Base-by-base conservation (phyloP, 2,329 filamentous ascomycete genomes). In the Paramyrothecium roridum region DNA sequence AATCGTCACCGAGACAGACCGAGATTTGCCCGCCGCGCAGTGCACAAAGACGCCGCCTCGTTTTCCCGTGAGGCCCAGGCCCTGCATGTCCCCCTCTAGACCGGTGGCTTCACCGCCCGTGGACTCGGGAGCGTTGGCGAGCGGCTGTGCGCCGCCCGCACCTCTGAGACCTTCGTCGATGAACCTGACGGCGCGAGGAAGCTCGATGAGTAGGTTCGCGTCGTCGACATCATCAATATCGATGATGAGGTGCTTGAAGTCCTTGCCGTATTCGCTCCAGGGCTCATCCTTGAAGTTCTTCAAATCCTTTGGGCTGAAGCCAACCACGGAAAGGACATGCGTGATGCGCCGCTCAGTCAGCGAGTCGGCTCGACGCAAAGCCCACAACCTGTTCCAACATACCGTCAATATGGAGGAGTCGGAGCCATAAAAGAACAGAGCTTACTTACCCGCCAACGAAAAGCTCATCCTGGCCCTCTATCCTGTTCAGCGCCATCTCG, bases 21-120 rank as follows among this genome's bases (percentile, higher is more conserved):
- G 90, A 34, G 93, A 97, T 75, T 96, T 96, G 53, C 95, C 95
- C 86, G 96, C 96, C 21, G 92, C 93, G 80, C 95, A 96, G 74
- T 82, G 79, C 11, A 86, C 82, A 54, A 80, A 81, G 26, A 86
- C 81, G 16, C 73, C 80, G 26, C 75, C 75, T 57, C 51, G 53
- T 46, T 56, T 57, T 56, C 59, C 48, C 33, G 58, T 57, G 52
- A 60, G 54, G 56, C 47, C 56, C 12, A 62, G 54, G 26, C 52
- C 57, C 11, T 63, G 54, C 8, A 59, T 54, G n/a, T 48, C 54
- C 30, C 55, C 48, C 16, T 58, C 53, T 33, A 57, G 30, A 12
- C 26, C 50, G 16, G 51, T 45, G 3, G 26, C 50, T 21, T 48
- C 50, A 33, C 7, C 21, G 19, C 21, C 33, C 26, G 26, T n/a